Base-by-base conservation (phyloP, 2,329 filamentous ascomycete species). In the Simplicillium aogashimaense region DNA sequence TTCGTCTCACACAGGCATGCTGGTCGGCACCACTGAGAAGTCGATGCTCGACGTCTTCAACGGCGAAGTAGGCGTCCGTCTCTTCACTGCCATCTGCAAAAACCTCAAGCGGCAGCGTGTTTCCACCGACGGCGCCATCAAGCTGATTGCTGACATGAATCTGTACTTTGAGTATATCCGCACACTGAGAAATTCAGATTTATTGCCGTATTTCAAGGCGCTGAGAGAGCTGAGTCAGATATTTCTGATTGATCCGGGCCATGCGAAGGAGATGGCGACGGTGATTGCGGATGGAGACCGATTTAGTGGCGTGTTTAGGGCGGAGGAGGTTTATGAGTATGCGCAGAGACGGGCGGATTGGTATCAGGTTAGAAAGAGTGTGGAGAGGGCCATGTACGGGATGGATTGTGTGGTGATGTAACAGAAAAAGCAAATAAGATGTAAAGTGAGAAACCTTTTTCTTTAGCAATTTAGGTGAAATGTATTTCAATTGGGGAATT, bases 41-140 rank as follows among this genome's bases (percentile, higher is more conserved):
- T 90, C 86, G 46, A 94, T 95, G 73, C 80, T 98, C 18, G 92
- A 98, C 56, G 92, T 98, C 12, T 98, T 98, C 71, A 95, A 95
- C 60, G 87, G 92, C 62, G 92, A 98, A 65, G 90, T 98, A 18
- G 92, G 92, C 1, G 75, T 95, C 47, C 83, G 92, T 18, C 74
- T 98, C 39, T 98, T 97, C 64, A 81, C 83, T 15, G 84, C 86
- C 14, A 71, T 98, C 38, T 95, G 90, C 72, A 98, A 98, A 65
- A 92, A 98, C 63, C 75, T 98, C 49, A 98, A 98, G 68, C 83
- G 90, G 9, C 92, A 97, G 67, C 82, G 92, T 41, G 78, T 98
- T 61, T 90, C 83, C 57, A 86, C 87, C 18, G 82, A 87, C 45
- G 92, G 92, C 41, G 86, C 92, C 15, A 78, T 97, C 56, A 89